A percentile compares a stretch with the other conserved stretches of the same genome.
Conservation (phyloP, 208 protist genomes). For the Leishmania tarentolae region DNA sequence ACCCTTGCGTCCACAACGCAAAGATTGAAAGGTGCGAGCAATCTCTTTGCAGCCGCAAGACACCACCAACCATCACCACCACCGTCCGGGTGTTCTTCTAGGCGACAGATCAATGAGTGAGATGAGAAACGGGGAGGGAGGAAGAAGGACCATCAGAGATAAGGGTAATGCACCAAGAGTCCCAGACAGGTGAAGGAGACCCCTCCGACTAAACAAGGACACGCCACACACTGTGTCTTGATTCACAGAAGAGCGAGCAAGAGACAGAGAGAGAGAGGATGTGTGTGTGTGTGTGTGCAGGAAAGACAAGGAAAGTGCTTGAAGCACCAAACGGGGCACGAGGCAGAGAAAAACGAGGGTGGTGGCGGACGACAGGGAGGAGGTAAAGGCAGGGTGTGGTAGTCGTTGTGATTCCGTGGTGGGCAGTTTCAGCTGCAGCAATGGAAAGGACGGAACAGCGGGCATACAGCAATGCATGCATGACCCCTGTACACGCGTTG, state of each 20-base stretch:
- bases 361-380: neutral
- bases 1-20: neutral
- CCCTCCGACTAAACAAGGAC: neutral
- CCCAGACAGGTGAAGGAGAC: neutral
- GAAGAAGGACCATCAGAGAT: neutral
- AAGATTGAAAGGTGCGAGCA: neutral
- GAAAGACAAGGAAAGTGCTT: too few relatives aligned
- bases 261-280: too few relatives aligned
- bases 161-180: neutral
- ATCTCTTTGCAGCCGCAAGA: neutral
- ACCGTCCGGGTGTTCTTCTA: neutral
- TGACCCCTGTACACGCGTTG: neutral
- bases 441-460: neutral
- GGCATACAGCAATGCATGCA: neutral
- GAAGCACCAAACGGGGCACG: neutral
- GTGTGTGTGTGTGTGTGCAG: too few relatives aligned
- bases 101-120: neutral
- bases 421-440: neutral
- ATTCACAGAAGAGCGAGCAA: too few relatives aligned
- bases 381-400: neutral
- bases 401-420: too few relatives aligned
- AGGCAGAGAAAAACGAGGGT: neutral
- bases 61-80: neutral
- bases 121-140: neutral
- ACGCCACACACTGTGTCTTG: too few relatives aligned